Conservation (phyloP, 225 moss, liverwort and hornwort species). For the Marchantia polymorpha region DNA sequence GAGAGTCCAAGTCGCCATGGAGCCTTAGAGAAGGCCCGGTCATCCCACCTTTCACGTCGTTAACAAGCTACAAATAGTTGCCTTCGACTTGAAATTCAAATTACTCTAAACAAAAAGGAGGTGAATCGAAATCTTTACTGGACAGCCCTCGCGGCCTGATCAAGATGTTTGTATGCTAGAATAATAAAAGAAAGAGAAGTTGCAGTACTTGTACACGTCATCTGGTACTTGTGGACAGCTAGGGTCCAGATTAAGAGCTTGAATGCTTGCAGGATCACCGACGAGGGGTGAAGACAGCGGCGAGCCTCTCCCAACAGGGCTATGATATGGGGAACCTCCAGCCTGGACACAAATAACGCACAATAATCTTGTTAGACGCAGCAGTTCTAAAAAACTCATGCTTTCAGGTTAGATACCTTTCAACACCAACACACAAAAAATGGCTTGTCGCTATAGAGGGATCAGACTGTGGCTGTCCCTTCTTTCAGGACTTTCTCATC, state of each 20-base stretch:
- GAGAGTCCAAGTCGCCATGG: conserved; percentile 29
- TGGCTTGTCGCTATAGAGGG: conserved; percentile 22
- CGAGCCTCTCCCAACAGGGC: conserved; percentile 68
- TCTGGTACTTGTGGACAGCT: conserved; percentile 82
- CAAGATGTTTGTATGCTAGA: not conserved
- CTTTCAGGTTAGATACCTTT: conserved; percentile 35
- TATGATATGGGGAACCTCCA: conserved; percentile 69
- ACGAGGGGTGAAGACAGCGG: conserved; percentile 70
- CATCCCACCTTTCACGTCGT: not conserved
- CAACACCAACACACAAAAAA: conserved; percentile 22
- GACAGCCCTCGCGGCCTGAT: not conserved
- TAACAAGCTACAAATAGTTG: not conserved
- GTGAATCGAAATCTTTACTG: not conserved
- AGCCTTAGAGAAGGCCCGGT: conserved; percentile 17
- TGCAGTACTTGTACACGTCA: conserved; percentile 57
- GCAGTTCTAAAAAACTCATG: conserved; percentile 2
- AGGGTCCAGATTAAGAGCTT: conserved; percentile 81
- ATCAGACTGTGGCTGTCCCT: conserved; percentile 14
- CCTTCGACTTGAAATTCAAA: not conserved
- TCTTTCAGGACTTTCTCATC: conserved; percentile 15
- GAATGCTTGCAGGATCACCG: conserved; percentile 69
- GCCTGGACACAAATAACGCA: conserved; percentile 48
- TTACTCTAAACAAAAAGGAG: not conserved
- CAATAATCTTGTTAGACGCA: conserved; percentile 19
- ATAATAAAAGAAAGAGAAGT: not conserved